Evolutionary conservation across 2,329 filamentous ascomycete genomes (phyloP).

Genomic region (Aureobasidium sp.): DNA sequence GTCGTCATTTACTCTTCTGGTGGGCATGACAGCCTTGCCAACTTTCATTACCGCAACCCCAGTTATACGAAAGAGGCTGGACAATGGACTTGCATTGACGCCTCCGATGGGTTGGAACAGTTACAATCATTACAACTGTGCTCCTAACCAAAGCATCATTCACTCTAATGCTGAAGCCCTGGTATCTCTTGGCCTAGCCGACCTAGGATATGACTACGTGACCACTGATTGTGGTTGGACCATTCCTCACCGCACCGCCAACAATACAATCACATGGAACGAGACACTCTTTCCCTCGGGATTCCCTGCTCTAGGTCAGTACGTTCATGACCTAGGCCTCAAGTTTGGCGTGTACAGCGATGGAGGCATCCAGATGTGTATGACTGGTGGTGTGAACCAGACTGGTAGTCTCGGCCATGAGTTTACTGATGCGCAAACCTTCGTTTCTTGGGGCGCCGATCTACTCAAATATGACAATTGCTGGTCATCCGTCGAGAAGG

Average conservation of each 20-base stretch:
- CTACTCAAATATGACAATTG: conserved; percentile 46
- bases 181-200: conserved; percentile 44
- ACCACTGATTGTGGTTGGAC: conserved; percentile 56
- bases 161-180: conserved; percentile 48
- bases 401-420: conserved; percentile 30
- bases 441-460: conserved; percentile 34
- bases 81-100: conserved; percentile 17
- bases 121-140: conserved; percentile 51
- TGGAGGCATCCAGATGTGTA: conserved; percentile 23
- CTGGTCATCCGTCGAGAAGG: conserved; percentile 48
- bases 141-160: conserved; percentile 43
- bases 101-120: conserved; percentile 44
- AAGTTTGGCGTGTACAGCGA: conserved; percentile 49
- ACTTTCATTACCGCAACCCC: neutral
- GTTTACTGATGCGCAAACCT: conserved; percentile 36
- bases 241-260: conserved; percentile 31
- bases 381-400: conserved; percentile 18
- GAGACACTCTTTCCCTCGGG: conserved; percentile 44
- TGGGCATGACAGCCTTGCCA: neutral
- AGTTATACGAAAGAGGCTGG: neutral
- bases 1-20: neutral
- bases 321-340: conserved; percentile 43
- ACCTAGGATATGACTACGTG: conserved; percentile 49
- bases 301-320: conserved; percentile 44
- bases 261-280: conserved; percentile 47